Base-by-base conservation (phyloP, 768 basidiomycete genomes). In the Mycena haematopus region DNA sequence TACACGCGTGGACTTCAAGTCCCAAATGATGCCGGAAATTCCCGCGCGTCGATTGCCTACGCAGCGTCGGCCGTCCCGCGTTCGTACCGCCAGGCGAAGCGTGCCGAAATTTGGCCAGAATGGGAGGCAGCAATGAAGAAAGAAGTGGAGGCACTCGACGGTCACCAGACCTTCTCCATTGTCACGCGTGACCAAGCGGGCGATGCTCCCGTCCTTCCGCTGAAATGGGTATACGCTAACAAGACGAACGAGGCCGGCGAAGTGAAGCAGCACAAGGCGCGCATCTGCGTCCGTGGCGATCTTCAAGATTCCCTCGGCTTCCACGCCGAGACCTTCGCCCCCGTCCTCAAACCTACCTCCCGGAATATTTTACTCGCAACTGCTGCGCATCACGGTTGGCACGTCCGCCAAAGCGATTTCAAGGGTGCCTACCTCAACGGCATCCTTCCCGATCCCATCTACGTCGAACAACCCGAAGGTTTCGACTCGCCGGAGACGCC, bases 241-340 rank as follows among this genome's bases (percentile, higher is more conserved):
- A n/a, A n/a, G n/a, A n/a, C n/a, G n/a, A 14, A 74, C 51, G 58
- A 46, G 24, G 50, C 40, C 22, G 63, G 63, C n/a, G 42, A 63
- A n/a, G 22, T 63, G 40, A 52, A 52, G 17, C 36, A 58, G 24
- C 35, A 10, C 59, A 61, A 66, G 61, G 72, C 70, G 1, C 57
- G 73, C 47, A 69, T 83, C 8, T 77, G 81, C 1, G 77, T 78
- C 1, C 69, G 76, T 50, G 76, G 82, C 0, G 78, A 74, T 69
- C 60, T 70, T 0, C 82, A 83, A 65, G 60, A 71, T 1, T 68
- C 69, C 0, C 74, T 80, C 0, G 59, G 78, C 13, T 75, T 82
- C 57, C 82, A 74, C 65, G 56, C 69, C n/a, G n/a, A n/a, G n/a
- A n/a, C n/a, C n/a, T n/a, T n/a, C n/a, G n/a, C n/a, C n/a, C n/a